Base-by-base conservation (phyloP, 2,329 filamentous ascomycete species). In the Cytospora piceicola region DNA sequence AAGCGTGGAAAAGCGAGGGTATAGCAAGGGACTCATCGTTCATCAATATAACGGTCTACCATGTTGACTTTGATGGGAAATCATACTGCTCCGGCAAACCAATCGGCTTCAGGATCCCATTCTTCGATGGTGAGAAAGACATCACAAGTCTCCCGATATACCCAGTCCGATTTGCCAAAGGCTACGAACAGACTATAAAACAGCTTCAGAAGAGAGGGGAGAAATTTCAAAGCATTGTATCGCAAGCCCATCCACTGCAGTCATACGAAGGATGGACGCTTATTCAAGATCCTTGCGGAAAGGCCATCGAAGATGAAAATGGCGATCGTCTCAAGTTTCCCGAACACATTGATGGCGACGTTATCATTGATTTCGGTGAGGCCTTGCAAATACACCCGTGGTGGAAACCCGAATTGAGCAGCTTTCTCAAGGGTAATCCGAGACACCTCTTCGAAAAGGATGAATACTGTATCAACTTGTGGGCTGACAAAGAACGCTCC, bases 291-390 rank as follows among this genome's bases (percentile, higher is more conserved):
- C 63, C 61, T 8, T 11, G 17, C 2, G 36, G 36, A 1, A 49
- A 7, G 8, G 2, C 27, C 1, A 22, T 52, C 14, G 8, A 36
- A 17, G 42, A 36, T 24, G 20, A 5, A 12, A 11, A 24, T n/a
- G 55, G 14, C 22, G 7, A 24, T 12, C 20, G 2, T 22, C 22
- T 27, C 20, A 51, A 6, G 12, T n/a, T 17, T 27, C 63, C 63
- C 0, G 12, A 29, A 20, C 32, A 65, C 32, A 46, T 65, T 15
- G 63, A 65, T 20, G 61, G 63, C 29, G 63, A 65, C 4, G 52
- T 61, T 14, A 36, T 65, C 36, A 29, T 65, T 17, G 63, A 65
- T 27, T 61, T 65, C 29, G 32, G 17, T 51, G 63, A 65, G 15
- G 51, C 63, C 1, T 61, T 42, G 6, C 57, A 65, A 22, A 15